Conservation (phyloP, 176 grass and related monocot species). For the Zizania latifolia region DNA sequence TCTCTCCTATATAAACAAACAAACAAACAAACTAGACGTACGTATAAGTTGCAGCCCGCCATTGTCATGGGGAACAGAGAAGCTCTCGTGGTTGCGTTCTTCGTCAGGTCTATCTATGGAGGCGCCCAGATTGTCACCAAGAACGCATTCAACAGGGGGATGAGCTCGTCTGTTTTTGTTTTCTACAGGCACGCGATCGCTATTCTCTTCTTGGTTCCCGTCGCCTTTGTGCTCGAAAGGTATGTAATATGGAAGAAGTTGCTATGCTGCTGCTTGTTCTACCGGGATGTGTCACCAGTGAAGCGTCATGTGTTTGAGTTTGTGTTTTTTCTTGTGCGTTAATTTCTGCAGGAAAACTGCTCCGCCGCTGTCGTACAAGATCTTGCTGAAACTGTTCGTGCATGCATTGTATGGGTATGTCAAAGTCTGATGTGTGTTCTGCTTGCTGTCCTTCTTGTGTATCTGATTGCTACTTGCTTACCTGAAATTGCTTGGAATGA, state of each 20-base stretch:
- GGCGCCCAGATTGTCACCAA: conserved; percentile 42
- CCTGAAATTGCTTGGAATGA: not conserved
- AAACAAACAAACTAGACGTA: too few relatives aligned
- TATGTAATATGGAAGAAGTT: too few relatives aligned
- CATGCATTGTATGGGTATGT: conserved; percentile 41
- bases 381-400: conserved; percentile 32
- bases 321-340: not conserved
- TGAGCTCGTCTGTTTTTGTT: conserved; percentile 40
- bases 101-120: conserved; percentile 35
- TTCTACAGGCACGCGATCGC: conserved; percentile 47
- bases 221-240: conserved; percentile 48
- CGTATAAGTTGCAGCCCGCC: not conserved
- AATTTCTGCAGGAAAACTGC: conserved; percentile 32
- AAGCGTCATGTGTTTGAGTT: too few relatives aligned
- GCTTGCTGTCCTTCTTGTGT: not conserved
- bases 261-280: too few relatives aligned
- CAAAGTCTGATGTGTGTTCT: not conserved
- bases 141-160: conserved; percentile 23
- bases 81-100: conserved; percentile 17
- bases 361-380: conserved; percentile 19
- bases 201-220: conserved; percentile 33
- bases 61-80: conserved; percentile 33
- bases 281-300: too few relatives aligned
- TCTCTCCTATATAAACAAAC: not conserved
- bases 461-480: not conserved